A percentile compares a stretch with the other conserved stretches of the same genome.
These are phyloP conservation scores for Xylaria sp. DNA, from an alignment of 495 filamentous ascomycete species.

Conservation along the genomic window DNA sequence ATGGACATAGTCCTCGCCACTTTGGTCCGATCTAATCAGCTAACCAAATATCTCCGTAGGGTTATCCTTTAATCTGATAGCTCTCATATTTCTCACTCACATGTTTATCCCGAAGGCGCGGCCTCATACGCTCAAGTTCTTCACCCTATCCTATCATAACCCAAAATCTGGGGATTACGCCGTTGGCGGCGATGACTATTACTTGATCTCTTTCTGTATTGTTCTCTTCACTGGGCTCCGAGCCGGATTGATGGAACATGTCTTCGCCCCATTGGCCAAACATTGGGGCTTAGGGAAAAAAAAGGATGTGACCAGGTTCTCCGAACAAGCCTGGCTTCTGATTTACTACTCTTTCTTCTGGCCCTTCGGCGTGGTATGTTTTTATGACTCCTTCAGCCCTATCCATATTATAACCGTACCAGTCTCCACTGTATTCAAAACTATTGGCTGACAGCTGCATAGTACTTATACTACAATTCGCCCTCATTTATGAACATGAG, in stretches of 20 bases:
- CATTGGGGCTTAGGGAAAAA: slow-evolving; percentile 69
- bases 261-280: slow-evolving; percentile 77
- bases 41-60: slow-evolving; percentile 54
- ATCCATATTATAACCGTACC: neutral
- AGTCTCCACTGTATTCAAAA: neutral
- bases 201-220: slow-evolving; percentile 79
- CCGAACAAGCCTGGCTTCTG: slow-evolving; percentile 91
- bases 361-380: slow-evolving; percentile 81
- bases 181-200: slow-evolving; percentile 79
- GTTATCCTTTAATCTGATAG: slow-evolving; percentile 77
- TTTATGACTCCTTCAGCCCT: neutral
- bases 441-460: slow-evolving; percentile 34
- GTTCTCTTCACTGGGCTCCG: slow-evolving; percentile 86
- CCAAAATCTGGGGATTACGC: slow-evolving; percentile 68
- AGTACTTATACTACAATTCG: slow-evolving; percentile 85
- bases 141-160: slow-evolving; percentile 84
- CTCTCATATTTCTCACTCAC: slow-evolving; percentile 79
- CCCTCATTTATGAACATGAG: slow-evolving; percentile 78
- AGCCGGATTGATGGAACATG: slow-evolving; percentile 84
- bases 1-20: neutral
- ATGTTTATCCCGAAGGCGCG: slow-evolving; percentile 78
- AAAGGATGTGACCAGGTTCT: slow-evolving; percentile 80
- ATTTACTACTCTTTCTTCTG: slow-evolving; percentile 83
- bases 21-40: slow-evolving; percentile 26
- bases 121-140: slow-evolving; percentile 82